Conservation (phyloP, 441 rosid genomes). For the Populus hybrid region DNA sequence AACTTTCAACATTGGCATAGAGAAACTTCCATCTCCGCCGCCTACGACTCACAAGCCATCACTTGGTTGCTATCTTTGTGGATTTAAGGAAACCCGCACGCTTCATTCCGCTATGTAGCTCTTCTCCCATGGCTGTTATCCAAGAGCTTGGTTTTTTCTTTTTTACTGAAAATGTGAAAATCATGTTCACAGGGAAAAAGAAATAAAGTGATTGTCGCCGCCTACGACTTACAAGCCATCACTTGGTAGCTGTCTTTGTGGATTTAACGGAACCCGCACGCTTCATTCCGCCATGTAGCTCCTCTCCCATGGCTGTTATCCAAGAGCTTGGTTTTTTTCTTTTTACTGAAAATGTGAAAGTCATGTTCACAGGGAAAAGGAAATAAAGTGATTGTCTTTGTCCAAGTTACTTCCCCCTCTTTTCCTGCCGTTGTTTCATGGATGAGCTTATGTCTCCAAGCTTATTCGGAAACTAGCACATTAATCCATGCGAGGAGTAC, state of each 20-base stretch:
- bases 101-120: slow-evolving; percentile 64
- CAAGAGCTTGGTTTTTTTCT: neutral
- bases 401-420: neutral
- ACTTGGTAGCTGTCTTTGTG: slow-evolving; percentile 43
- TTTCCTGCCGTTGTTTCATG: neutral
- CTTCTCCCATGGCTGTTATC: neutral
- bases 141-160: neutral
- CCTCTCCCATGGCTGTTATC: neutral
- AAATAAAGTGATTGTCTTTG: neutral
- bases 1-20: slow-evolving; percentile 16
- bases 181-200: neutral
- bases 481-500: no score
- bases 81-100: slow-evolving; percentile 50
- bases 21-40: slow-evolving; percentile 19
- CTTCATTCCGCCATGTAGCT: slow-evolving; percentile 64
- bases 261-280: slow-evolving; percentile 50
- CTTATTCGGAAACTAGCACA: no score
- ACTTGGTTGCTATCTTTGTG: slow-evolving; percentile 44
- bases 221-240: neutral
- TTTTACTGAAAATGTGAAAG: neutral
- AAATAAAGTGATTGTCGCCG: neutral
- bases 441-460: neutral
- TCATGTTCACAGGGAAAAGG: neutral
- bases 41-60: neutral
- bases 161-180: neutral